Evolutionary conservation across 2,329 filamentous ascomycete species (phyloP), one percentile per base, ranked within the genome.

Genomic region (Fonsecaea erecta): DNA sequence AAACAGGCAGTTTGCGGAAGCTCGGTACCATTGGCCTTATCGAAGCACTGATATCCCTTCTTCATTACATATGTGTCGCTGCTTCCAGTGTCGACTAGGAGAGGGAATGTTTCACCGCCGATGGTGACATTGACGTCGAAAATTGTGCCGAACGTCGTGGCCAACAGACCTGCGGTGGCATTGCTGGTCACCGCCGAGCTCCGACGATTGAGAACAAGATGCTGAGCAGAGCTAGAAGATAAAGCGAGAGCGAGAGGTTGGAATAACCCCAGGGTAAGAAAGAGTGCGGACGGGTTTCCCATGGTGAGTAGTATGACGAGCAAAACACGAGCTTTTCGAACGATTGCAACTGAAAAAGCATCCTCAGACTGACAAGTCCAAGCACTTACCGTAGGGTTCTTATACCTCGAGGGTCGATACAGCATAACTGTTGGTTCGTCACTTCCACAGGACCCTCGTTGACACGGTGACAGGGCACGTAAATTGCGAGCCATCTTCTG

Each of bases 31-130:
- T 55, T 62, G 12, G 12, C 60, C 24, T 54, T 32, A 48, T 79
- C 71, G n/a, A 77, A 63, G 66, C 80, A 81, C 24, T 65, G 63
- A 48, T 76, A 80, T 1, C 74, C 74, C 0, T 57, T 66, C 30
- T 74, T 64, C 3, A 77, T 74, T 1, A 83, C 70, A 78, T 81
- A 84, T 0, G 80, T 82, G 62, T 84, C 82, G 57, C 77, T 79
- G 61, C 79, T 81, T 11, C 81, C 82, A 2, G 80, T 83, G 63
- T 84, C 82, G 55, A 83, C 73, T 11, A 81, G 75, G 1, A 77
- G 70, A 1, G 75, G 62, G 62, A 82, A 75, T 1, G 70, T 74
- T 54, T 78, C 69, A 11, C 68, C 70, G 8, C 76, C 76, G 40
- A 80, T 58, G 12, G 62, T 63, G 26, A 70, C 58, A 28, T 63